Percentiles rank a stretch among this genome's conserved stretches.
Conservation (phyloP, 1,284 basidiomycete species). For the Acaromyces ingoldii region DNA sequence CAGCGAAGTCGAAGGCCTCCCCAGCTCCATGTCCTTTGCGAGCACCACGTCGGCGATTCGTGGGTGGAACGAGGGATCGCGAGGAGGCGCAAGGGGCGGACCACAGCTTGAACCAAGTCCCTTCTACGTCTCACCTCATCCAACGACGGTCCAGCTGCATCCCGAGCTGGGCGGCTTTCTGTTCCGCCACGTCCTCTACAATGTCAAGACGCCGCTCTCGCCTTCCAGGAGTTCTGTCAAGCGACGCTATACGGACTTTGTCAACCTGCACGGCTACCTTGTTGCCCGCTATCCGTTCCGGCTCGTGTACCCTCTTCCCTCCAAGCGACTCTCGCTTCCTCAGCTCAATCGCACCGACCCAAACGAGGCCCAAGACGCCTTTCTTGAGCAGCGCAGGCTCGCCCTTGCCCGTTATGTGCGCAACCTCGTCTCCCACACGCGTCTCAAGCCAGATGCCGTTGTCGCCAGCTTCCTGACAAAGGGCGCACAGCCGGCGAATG, state of each 20-base stretch:
- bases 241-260: conserved; percentile 35
- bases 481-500: too few relatives aligned
- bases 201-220: background rate
- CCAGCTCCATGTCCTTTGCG: too few relatives aligned
- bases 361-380: conserved; percentile 3
- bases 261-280: conserved; percentile 29
- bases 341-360: conserved; percentile 5
- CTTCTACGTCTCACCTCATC: conserved; percentile 1
- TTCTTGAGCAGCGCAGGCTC: conserved; percentile 3
- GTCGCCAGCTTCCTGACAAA: background rate
- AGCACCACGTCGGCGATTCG: background rate
- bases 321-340: conserved; percentile 21
- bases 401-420: background rate
- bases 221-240: conserved; percentile 16
- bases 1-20: too few relatives aligned
- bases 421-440: background rate
- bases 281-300: conserved; percentile 35
- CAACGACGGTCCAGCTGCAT: background rate
- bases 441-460: background rate
- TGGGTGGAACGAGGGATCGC: background rate
- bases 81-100: background rate
- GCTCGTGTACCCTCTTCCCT: conserved; percentile 27
- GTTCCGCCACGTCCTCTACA: conserved; percentile 5
- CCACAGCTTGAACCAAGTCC: background rate
- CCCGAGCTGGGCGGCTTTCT: conserved; percentile 3